Percentiles rank a stretch among this genome's conserved stretches.
phyloP scores from a whole-genome alignment of 768 basidiomycete species.

The Termitomyces sp. region DNA sequence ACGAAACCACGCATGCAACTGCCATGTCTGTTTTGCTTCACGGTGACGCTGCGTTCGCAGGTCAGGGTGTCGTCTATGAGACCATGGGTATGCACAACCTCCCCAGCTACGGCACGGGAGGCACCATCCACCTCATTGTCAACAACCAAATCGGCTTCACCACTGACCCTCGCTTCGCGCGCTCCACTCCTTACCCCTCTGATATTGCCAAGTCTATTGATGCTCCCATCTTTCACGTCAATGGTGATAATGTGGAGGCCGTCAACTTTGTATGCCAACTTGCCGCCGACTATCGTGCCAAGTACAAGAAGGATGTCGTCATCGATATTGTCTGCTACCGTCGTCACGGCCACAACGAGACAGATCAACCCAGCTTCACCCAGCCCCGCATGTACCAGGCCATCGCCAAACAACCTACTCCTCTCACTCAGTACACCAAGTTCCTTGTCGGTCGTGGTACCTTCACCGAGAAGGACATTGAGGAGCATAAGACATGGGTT shows the following conservation, averaged over 20 bases:
- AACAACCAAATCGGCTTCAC: conserved; percentile 99
- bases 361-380: conserved; percentile 97
- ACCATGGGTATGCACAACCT: conserved; percentile 98
- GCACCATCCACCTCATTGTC: conserved; percentile 96
- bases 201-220: conserved; percentile 99
- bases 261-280: conserved; percentile 98
- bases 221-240: conserved; percentile 98
- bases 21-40: conserved; percentile 97
- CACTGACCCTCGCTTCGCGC: conserved; percentile 95
- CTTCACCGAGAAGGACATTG: conserved; percentile 94
- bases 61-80: conserved; percentile 98
- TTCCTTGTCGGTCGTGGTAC: conserved; percentile 87
- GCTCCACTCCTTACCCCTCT: conserved; percentile 96
- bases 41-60: conserved; percentile 98
- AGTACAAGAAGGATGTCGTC: conserved; percentile 98
- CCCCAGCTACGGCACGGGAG: conserved; percentile 94
- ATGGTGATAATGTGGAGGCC: conserved; percentile 97
- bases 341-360: conserved; percentile 99
- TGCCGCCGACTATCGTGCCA: conserved; percentile 96
- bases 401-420: conserved; percentile 90
- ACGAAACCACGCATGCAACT: conserved; percentile 72
- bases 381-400: conserved; percentile 99
- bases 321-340: conserved; percentile 99
- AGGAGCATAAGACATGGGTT: conserved; percentile 99
- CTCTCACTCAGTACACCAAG: conserved; percentile 89